These are phyloP conservation scores for Aspergillus uvarum DNA, from an alignment of 2,329 filamentous ascomycete species.

Conservation along the genomic window DNA sequence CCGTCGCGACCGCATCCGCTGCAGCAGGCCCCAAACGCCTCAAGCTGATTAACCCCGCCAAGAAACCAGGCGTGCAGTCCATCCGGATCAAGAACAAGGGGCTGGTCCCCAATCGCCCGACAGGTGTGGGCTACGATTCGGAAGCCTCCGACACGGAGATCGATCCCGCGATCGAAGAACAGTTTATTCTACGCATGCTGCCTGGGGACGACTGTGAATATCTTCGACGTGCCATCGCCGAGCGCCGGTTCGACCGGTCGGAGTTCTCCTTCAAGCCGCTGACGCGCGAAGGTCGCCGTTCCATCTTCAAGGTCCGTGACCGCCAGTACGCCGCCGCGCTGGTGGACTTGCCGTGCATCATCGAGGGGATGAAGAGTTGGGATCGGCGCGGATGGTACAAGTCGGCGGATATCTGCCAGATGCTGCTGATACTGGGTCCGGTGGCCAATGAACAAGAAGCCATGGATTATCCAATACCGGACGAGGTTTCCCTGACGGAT, in stretches of 20 bases:
- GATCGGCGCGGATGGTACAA: conserved; percentile 86
- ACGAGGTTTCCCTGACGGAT: conserved; percentile 60
- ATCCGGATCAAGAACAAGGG: conserved; percentile 66
- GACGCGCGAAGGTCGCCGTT: conserved; percentile 65
- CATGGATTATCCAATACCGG: conserved; percentile 64
- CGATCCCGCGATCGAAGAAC: conserved; percentile 85
- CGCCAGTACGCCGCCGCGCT: conserved; percentile 73
- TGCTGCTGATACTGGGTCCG: conserved; percentile 74
- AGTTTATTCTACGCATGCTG: conserved; percentile 84
- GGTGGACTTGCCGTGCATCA: conserved; percentile 81
- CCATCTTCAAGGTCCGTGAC: conserved; percentile 67
- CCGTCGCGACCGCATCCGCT: conserved; percentile 18
- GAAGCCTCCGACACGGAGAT: conserved; percentile 87
- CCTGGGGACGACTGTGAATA: conserved; percentile 85
- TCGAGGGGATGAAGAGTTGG: conserved; percentile 92
- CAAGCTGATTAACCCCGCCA: conserved; percentile 38
- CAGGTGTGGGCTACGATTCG: conserved; percentile 92
- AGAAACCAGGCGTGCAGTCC: conserved; percentile 41
- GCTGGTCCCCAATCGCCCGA: conserved; percentile 66
- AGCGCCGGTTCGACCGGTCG: conserved; percentile 75
- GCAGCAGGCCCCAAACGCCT: conserved; percentile 39
- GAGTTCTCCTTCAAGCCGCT: conserved; percentile 82
- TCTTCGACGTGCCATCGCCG: conserved; percentile 70
- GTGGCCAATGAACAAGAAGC: conserved; percentile 68
- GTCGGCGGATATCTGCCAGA: conserved; percentile 83